phyloP scores from a whole-genome alignment of 495 filamentous ascomycete species.

The Lasiosphaeria ovina region DNA sequence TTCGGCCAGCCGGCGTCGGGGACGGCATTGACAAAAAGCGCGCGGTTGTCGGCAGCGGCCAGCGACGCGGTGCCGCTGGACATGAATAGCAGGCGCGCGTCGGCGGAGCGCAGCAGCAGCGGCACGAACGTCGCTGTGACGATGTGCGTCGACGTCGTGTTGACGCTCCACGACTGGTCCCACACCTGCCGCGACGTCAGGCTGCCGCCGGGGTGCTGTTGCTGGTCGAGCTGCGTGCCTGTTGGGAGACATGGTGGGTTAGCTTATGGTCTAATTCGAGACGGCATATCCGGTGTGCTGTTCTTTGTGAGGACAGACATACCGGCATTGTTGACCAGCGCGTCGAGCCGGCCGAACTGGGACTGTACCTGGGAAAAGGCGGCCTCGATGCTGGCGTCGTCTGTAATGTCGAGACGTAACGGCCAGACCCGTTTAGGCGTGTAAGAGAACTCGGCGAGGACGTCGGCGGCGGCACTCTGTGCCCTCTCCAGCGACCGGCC shows the following conservation, averaged over 20 bases:
- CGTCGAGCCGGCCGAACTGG: conserved; percentile 42
- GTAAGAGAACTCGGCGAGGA: conserved; percentile 37
- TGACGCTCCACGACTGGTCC: conserved; percentile 47
- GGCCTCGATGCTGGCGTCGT: conserved; percentile 45
- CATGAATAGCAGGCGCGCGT: conserved; percentile 50
- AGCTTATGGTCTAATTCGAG: no score
- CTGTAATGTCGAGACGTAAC: conserved; percentile 49
- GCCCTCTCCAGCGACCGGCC: conserved; percentile 46
- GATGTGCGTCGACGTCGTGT: conserved; percentile 51
- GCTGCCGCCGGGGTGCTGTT: conserved; percentile 28
- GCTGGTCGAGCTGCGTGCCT: neutral
- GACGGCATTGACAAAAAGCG: conserved; percentile 20
- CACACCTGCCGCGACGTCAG: conserved; percentile 43
- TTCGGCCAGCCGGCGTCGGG: conserved; percentile 47
- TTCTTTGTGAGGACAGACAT: no score
- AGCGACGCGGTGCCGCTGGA: conserved; percentile 31
- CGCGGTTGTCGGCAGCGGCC: conserved; percentile 25
- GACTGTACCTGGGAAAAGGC: conserved; percentile 35
- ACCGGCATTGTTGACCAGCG: conserved; percentile 52
- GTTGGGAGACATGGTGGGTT: no score
- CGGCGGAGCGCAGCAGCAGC: conserved; percentile 45
- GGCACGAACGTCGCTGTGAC: conserved; percentile 46
- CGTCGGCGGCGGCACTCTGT: conserved; percentile 36
- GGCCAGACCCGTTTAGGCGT: conserved; percentile 34
- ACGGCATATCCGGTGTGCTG: no score